Base-by-base conservation (phyloP, 1,139 yeast genomes). In the Candida anutae region DNA sequence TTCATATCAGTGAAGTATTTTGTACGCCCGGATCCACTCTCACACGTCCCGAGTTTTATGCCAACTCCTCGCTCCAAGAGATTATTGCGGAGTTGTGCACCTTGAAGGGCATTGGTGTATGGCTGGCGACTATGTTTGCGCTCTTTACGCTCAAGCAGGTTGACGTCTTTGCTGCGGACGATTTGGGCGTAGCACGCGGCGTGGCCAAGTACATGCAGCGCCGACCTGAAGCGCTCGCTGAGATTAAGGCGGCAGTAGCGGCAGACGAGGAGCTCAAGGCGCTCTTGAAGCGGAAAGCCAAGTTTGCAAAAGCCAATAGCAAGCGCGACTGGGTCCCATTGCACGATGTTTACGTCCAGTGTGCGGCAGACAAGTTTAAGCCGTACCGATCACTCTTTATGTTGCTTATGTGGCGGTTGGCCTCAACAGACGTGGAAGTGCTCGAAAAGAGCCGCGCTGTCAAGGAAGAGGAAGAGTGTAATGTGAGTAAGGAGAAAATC, bases 121-220 rank as follows among this genome's bases (percentile, higher is more conserved):
- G 97, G 97, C 76, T 88, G 6, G 93, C 94, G 0, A 82, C 80
- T 33, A 87, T 87, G 95, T 87, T 85, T 54, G 56, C 81, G 12
- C 49, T 79, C 13, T 84, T 85, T 46, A 80, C 82, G 0, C 55
- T 87, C 26, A 67, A 67, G 18, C 67, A 82, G 34, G 48, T 71
- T 47, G 78, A 87, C 46, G 73, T 83, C 0, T 83, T 84, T 50
- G 81, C 93, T 2, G 62, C 73, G 10, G 87, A 78, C 20, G 96
- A 88, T 53, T 58, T 87, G 30, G 96, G 95, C 2, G 71, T 87
- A 2, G 88, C 90, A 22, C 60, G 94, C 39, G 96, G 96, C 0
- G 71, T 78, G 35, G 69, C 85, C 0, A 53, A 65, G 21, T 87
- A 83, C 48, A 51, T 83, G 24, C 57, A 58, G 13, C 62, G 60